Percentiles rank a stretch among this genome's conserved stretches.
These are phyloP conservation scores for Fusarium redolens DNA, from an alignment of 2,329 filamentous ascomycete species.

Conservation along the genomic window DNA sequence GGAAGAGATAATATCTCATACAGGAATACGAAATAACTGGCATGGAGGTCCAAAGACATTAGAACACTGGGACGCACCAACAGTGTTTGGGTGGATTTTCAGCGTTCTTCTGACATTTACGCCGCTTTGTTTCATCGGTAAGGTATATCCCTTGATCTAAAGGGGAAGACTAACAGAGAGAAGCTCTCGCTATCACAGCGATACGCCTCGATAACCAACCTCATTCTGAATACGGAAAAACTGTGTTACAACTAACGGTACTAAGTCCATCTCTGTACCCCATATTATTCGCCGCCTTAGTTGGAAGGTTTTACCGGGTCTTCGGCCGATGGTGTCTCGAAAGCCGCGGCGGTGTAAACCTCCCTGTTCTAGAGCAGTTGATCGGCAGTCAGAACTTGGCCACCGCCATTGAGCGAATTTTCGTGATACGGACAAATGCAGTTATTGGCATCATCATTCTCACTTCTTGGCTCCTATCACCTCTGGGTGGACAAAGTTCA, in stretches of 20 bases:
- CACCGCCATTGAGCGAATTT: neutral
- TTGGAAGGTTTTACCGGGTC: neutral
- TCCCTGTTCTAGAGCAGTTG: neutral
- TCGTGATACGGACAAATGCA: neutral
- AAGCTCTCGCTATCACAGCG: neutral
- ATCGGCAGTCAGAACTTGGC: neutral
- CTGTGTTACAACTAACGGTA: neutral
- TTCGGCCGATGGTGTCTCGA: neutral
- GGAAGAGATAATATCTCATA: neutral
- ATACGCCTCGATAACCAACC: neutral
- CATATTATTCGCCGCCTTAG: neutral
- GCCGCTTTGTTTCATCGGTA: neutral
- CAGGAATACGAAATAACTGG: neutral
- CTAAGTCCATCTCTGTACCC: neutral
- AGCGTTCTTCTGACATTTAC: neutral
- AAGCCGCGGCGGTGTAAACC: neutral
- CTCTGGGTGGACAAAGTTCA: neutral
- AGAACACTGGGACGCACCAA: neutral
- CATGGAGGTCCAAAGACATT: neutral
- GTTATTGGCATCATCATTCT: neutral
- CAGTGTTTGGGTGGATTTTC: neutral
- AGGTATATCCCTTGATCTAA: neutral
- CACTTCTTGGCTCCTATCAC: neutral
- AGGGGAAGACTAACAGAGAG: neutral
- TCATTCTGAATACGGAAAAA: neutral